Conservation (phyloP, 768 basidiomycete genomes). For the Lactifluus volemus region DNA sequence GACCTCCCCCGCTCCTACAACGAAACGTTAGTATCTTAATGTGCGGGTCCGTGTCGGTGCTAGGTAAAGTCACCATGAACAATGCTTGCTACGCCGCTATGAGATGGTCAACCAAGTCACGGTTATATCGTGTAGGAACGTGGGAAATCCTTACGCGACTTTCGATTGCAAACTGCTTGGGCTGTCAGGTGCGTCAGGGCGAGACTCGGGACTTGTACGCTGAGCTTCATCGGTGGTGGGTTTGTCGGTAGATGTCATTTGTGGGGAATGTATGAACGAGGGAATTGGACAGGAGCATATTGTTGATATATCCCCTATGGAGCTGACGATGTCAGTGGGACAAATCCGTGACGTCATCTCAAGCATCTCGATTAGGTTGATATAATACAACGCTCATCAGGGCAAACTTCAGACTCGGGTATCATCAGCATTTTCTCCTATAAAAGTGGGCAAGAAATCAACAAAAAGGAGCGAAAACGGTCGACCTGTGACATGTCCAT, state of each 20-base stretch:
- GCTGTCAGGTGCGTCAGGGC: neutral
- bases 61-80: neutral
- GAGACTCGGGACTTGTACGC: neutral
- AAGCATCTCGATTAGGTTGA: neutral
- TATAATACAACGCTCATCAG: neutral
- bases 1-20: neutral
- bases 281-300: neutral
- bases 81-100: neutral
- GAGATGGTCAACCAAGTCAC: no score
- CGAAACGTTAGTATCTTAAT: neutral
- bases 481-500: no score
- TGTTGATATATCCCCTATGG: neutral
- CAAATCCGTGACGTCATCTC: neutral
- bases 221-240: neutral
- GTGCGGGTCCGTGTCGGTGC: neutral
- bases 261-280: neutral
- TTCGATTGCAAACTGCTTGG: neutral
- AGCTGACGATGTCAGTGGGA: neutral
- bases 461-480: no score
- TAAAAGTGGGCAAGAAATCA: no score
- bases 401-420: no score
- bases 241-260: neutral
- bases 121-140: neutral
- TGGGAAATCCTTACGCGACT: neutral
- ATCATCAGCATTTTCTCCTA: no score